phyloP scores from a whole-genome alignment of 108 stramenopile genomes.

The Epipyxis sp. region DNA sequence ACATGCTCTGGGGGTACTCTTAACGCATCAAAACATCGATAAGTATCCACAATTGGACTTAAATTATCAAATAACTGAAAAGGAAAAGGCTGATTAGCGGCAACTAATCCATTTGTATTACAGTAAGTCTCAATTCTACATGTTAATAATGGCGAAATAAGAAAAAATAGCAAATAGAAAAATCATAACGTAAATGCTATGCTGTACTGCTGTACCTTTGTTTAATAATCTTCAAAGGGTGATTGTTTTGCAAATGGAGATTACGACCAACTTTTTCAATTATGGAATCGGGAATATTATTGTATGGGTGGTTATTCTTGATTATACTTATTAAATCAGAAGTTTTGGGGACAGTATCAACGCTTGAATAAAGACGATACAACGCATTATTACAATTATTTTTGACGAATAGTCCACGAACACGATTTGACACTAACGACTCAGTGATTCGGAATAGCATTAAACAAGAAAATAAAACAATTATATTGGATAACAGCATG shows the following conservation, averaged over 20 bases:
- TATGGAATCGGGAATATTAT: constrained; percentile 75
- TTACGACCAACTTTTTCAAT: constrained; percentile 69
- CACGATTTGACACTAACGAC: no score
- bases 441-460: no score
- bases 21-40: constrained; percentile 62
- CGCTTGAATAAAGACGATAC: no score
- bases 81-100: constrained; percentile 26
- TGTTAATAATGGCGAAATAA: no score
- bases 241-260: constrained; percentile 62
- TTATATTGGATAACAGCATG: no score
- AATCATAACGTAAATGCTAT: constrained; percentile 8
- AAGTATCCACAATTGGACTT: constrained; percentile 63
- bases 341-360: no score
- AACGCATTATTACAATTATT: no score
- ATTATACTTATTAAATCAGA: not conserved
- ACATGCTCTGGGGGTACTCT: constrained; percentile 83
- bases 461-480: no score
- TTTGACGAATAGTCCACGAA: no score
- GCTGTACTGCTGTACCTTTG: constrained; percentile 35
- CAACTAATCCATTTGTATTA: constrained; percentile 39
- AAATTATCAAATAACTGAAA: constrained; percentile 52
- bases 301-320: constrained; percentile 48
- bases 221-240: constrained; percentile 84
- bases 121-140: constrained; percentile 75
- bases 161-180: not conserved